Conservation (phyloP, 176 grass and related monocot species). For the Carex kokanica region DNA sequence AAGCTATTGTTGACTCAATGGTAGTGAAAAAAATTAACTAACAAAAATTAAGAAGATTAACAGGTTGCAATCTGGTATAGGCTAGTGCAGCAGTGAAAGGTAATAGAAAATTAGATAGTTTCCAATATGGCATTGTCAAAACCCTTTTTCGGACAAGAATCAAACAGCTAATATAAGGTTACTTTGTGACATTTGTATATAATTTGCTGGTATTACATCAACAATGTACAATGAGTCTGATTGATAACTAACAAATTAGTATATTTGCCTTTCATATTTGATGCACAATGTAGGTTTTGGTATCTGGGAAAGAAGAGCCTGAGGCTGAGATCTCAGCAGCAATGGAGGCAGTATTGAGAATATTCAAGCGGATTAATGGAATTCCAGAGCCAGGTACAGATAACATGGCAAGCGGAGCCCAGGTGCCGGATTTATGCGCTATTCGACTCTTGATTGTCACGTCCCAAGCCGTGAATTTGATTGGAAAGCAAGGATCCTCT, state of each 20-base stretch:
- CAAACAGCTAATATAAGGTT: background rate
- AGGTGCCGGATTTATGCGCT: slow-evolving; percentile 49
- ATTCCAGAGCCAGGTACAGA: slow-evolving; percentile 62
- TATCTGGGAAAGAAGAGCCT: slow-evolving; percentile 90
- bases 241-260: background rate
- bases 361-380: slow-evolving; percentile 82
- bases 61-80: background rate
- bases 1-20: background rate
- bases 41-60: background rate
- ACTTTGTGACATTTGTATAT: slow-evolving; percentile 1
- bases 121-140: background rate
- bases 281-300: slow-evolving; percentile 65
- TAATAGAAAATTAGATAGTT: background rate
- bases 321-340: slow-evolving; percentile 66
- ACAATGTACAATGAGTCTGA: background rate
- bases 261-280: background rate
- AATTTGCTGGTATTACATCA: background rate
- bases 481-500: slow-evolving; percentile 86
- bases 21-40: background rate
- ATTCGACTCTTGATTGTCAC: slow-evolving; percentile 75
- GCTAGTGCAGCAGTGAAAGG: background rate
- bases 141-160: background rate
- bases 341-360: slow-evolving; percentile 79
- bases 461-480: slow-evolving; percentile 90
- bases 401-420: slow-evolving; percentile 20